Conservation (phyloP, 2,329 filamentous ascomycete species). For the Didymella glomerata region DNA sequence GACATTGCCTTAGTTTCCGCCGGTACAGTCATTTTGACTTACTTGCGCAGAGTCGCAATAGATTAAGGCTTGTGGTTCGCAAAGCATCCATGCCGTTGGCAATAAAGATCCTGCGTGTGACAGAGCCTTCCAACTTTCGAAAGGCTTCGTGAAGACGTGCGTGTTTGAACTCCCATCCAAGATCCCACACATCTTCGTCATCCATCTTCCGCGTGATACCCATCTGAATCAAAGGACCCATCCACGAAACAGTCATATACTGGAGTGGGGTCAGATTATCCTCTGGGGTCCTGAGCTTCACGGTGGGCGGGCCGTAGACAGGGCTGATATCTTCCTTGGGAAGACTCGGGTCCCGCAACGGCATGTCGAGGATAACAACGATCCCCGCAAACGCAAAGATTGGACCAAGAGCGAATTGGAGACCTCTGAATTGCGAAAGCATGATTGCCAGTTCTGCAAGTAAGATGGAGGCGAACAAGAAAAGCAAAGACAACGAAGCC, state of each 20-base stretch:
- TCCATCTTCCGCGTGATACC: constrained; percentile 73
- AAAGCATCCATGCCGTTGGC: constrained; percentile 83
- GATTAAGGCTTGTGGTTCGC: constrained; percentile 69
- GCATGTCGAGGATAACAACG: constrained; percentile 70
- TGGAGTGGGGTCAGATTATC: constrained; percentile 82
- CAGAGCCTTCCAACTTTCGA: constrained; percentile 73
- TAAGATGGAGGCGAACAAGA: constrained; percentile 48
- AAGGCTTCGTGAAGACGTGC: constrained; percentile 77
- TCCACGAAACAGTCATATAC: constrained; percentile 87
- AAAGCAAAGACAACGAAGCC: constrained; percentile 52
- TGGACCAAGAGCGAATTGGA: constrained; percentile 45
- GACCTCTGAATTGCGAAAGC: constrained; percentile 42
- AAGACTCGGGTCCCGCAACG: constrained; percentile 68
- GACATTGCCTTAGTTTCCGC: background rate
- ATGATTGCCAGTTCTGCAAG: constrained; percentile 41
- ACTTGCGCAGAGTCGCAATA: constrained; percentile 69
- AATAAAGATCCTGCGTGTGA: constrained; percentile 72
- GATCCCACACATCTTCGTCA: constrained; percentile 81
- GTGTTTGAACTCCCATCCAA: constrained; percentile 85
- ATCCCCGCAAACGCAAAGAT: constrained; percentile 59
- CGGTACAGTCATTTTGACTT: constrained; percentile 26
- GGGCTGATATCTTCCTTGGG: constrained; percentile 66
- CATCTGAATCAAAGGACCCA: constrained; percentile 73
- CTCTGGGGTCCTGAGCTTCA: constrained; percentile 74
- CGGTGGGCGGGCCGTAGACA: constrained; percentile 64